Evolutionary conservation across 306 rosid species (phyloP).

Genomic region (Carpinus fangiana): DNA sequence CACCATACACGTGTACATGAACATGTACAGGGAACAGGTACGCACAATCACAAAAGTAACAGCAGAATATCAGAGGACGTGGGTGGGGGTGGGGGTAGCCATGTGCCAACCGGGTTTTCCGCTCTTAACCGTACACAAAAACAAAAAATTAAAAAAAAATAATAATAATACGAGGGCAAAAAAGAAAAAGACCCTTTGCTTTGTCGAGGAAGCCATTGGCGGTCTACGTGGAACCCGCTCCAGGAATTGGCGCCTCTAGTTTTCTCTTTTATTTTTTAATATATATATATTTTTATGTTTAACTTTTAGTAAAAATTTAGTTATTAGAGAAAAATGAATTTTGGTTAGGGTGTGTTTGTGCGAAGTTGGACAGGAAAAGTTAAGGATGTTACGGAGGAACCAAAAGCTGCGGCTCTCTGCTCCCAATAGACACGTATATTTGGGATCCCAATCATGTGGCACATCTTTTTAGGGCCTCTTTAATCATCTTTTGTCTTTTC

Average conservation of each 20-base stretch:
- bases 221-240: conserved; percentile 13
- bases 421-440: conserved; percentile 22
- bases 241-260: conserved; percentile 2
- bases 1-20: conserved; percentile 56
- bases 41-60: conserved; percentile 39
- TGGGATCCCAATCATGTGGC: conserved; percentile 55
- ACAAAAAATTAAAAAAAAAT: no score
- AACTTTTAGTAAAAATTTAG: no score
- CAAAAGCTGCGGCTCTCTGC: conserved; percentile 32
- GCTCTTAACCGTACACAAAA: conserved; percentile 28
- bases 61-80: conserved; percentile 11
- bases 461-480: conserved; percentile 45
- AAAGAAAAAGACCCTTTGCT: conserved; percentile 5
- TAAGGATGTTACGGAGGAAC: conserved; percentile 28
- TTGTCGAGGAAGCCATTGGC: conserved; percentile 20
- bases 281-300: no score
- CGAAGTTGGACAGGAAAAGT: not conserved
- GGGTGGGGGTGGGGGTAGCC: conserved; percentile 24
- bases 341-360: not conserved
- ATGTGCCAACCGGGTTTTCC: conserved; percentile 48
- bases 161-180: not conserved
- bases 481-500: conserved; percentile 40
- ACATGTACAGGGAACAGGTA: conserved; percentile 15
- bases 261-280: not conserved
- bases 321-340: not conserved